Evolutionary conservation across 208 protist species (phyloP).

Genomic region (Trypanosoma mega): DNA sequence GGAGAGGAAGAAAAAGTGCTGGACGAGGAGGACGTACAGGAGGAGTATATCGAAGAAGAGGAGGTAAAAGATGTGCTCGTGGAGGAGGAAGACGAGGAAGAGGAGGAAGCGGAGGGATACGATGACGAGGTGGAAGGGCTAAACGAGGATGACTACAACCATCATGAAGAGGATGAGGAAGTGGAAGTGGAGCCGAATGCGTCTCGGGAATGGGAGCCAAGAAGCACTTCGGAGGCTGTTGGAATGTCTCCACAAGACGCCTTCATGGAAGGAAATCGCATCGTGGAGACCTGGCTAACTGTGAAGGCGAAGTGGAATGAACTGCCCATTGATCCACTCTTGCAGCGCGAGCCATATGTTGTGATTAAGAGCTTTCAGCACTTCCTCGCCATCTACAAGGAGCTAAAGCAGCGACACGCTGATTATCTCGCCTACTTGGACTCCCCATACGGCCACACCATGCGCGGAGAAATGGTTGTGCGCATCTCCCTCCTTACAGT

Average conservation of each 20-base stretch:
- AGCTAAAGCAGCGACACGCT: conserved; percentile 79
- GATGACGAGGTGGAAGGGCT: background rate
- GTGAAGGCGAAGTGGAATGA: conserved; percentile 13
- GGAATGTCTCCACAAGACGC: background rate
- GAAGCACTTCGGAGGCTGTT: background rate
- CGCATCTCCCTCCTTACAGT: conserved; percentile 3
- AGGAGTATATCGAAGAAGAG: no score
- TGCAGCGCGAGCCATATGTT: conserved; percentile 10
- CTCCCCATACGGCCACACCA: conserved; percentile 18
- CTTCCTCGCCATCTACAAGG: conserved; percentile 89
- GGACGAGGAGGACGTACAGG: no score
- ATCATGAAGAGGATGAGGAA: no score
- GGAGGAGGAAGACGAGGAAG: background rate
- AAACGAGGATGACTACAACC: background rate
- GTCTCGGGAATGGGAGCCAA: no score
- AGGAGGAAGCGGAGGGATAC: background rate
- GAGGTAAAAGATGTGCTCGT: no score
- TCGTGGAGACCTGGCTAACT: conserved; percentile 14
- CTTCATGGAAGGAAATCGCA: background rate
- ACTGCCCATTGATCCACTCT: conserved; percentile 8
- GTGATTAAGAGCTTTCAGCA: conserved; percentile 23
- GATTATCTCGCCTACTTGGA: conserved; percentile 66
- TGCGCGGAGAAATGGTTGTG: conserved; percentile 18
- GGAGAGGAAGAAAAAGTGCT: no score
- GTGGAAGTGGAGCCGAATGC: no score